A percentile compares a stretch with the other conserved stretches of the same genome.
Conservation (phyloP, 306 rosid species). For the Rosa persica region DNA sequence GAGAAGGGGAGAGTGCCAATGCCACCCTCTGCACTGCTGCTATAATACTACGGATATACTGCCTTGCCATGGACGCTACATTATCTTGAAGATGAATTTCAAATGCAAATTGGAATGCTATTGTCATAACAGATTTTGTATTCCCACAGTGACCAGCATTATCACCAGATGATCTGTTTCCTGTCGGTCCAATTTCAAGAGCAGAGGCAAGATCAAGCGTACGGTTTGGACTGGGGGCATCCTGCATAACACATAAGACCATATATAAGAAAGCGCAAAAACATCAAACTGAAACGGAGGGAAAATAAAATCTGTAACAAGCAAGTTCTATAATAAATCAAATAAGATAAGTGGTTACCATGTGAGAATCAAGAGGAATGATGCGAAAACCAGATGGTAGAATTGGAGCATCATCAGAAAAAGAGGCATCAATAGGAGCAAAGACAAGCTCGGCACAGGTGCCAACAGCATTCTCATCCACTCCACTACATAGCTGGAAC, state of each 20-base stretch:
- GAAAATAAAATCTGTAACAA: not conserved
- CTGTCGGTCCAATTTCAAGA: conserved; percentile 80
- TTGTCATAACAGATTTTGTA: conserved; percentile 96
- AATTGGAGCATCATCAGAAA: conserved; percentile 96
- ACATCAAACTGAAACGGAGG: not conserved
- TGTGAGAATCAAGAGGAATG: conserved; percentile 77
- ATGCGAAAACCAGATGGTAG: conserved; percentile 94
- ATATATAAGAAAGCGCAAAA: conserved; percentile 17
- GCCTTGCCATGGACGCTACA: conserved; percentile 87
- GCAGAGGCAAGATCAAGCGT: conserved; percentile 98
- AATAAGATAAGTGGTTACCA: conserved; percentile 37
- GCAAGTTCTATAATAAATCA: not conserved
- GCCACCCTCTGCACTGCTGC: conserved; percentile 98
- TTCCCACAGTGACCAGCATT: conserved; percentile 55
- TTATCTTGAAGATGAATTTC: conserved; percentile 89
- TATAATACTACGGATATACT: conserved; percentile 83
- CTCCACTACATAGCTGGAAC: conserved; percentile 85
- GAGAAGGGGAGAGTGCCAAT: conserved; percentile 83
- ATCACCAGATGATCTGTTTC: conserved; percentile 63
- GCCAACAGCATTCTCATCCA: conserved; percentile 84
- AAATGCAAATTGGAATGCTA: conserved; percentile 95
- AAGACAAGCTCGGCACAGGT: conserved; percentile 86
- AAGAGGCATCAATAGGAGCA: conserved; percentile 98
- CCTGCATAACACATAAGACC: conserved; percentile 44
- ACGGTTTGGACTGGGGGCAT: conserved; percentile 79